phyloP scores from a whole-genome alignment of 1,284 basidiomycete species.

The Prillingera fragicola region DNA sequence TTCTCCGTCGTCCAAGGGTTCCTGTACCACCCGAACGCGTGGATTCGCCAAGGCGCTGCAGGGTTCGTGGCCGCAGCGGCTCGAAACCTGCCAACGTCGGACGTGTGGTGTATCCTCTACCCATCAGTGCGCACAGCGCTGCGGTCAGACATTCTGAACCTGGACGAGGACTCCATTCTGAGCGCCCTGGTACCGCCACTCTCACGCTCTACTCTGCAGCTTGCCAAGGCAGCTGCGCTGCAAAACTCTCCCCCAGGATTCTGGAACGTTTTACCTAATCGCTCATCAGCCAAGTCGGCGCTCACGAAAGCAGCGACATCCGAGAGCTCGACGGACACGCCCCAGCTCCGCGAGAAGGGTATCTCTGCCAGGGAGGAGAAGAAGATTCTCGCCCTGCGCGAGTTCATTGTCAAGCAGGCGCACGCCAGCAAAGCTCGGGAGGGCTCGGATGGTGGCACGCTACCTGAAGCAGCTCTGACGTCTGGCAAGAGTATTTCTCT shows the following conservation, averaged over 20 bases:
- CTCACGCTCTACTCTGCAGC: slow-evolving; percentile 72
- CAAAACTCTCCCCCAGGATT: slow-evolving; percentile 55
- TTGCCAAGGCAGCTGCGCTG: slow-evolving; percentile 57
- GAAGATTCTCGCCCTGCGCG: slow-evolving; percentile 61
- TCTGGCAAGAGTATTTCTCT: slow-evolving; percentile 54
- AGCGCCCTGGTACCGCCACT: slow-evolving; percentile 72
- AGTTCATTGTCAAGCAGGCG: slow-evolving; percentile 79
- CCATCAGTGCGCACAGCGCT: slow-evolving; percentile 81
- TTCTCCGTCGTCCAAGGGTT: slow-evolving; percentile 82
- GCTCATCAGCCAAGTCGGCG: slow-evolving; percentile 7
- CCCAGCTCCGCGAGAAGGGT: slow-evolving; percentile 50
- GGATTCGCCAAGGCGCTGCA: slow-evolving; percentile 88
- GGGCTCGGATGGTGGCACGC: slow-evolving; percentile 11
- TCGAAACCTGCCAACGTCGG: slow-evolving; percentile 69
- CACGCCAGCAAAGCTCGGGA: slow-evolving; percentile 56
- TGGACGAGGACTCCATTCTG: slow-evolving; percentile 70
- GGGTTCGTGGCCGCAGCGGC: slow-evolving; percentile 81
- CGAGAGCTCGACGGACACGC: not conserved
- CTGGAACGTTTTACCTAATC: slow-evolving; percentile 54
- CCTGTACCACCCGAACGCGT: slow-evolving; percentile 91
- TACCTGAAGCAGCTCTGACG: slow-evolving; percentile 25
- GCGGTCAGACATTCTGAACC: slow-evolving; percentile 71
- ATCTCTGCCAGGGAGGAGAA: slow-evolving; percentile 37
- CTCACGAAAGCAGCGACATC: slow-evolving; percentile 4
- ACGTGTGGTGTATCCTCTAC: slow-evolving; percentile 95